Evolutionary conservation across 208 protist species (phyloP), one percentile per base, ranked within the genome.

Genomic region (Leishmania amazonensis): DNA sequence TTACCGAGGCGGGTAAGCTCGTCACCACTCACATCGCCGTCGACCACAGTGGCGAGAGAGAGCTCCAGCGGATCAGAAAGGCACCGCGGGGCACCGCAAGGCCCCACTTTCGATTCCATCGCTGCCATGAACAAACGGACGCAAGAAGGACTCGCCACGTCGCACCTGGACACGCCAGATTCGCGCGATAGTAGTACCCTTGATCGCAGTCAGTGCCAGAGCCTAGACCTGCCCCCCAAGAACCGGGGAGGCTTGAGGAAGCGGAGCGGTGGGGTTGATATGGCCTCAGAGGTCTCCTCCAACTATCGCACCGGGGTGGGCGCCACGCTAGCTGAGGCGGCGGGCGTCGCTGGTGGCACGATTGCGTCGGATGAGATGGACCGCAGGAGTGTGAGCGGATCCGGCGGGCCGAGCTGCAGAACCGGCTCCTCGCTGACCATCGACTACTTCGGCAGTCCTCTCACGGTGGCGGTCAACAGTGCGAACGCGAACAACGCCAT

Each of bases 1-100:
- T 47, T 85, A 42, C 57, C 76, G 8, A 73, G 42, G n/a, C 81
- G 71, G 3, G 64, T 73, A n/a, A 60, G 72, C 7, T 24, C 54
- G 7, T 60, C 72, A n/a, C 42, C 79, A 40, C 42, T 45, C 7
- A 40, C n/a, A 5, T 35, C 57, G 38, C 54, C 51, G 3, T 58
- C 40, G 49, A 74, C 65, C 19, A 76, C 45, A 0, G 64, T 1
- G 7, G 57, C 45, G 31, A 11, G 15, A 24, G 64, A 35, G 7
- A 38, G 74, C 13, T 31, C 21, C 9, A 68, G 17, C 75, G 17
- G 65, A 58, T 35, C 68, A 45, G 68, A 42, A 51, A 8, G 42
- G 4, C 49, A n/a, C 38, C 42, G 68, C 2, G 42, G 42, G 0
- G 21, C 68, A 53, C 45, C 42, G 42, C 68, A 42, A 45, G 45